Evolutionary conservation across 306 rosid species (phyloP), one percentile per base, ranked within the genome.

Genomic region (Begonia masoniana): DNA sequence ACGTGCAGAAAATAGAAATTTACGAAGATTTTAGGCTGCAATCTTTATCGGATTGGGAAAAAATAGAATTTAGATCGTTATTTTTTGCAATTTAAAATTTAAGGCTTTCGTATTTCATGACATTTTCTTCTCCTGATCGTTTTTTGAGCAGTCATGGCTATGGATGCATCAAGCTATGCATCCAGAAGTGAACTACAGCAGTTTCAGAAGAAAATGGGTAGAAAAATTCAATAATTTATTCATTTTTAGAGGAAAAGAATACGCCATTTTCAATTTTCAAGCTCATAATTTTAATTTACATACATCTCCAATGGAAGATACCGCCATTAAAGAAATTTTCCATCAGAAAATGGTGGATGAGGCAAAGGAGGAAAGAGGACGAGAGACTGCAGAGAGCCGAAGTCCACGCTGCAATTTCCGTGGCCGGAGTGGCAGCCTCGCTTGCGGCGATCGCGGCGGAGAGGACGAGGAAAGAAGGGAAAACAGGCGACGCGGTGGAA

Each of bases 121-220:
- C 24, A 3, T 63, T 43, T 0, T 15, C 4, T 58, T 9, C 46
- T 43, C 7, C 47, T 19, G 12, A 15, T 55, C 63, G 57, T 17
- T 65, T 42, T 12, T 52, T 52, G 39, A 31, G 39, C 75, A 92
- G 95, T 86, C 99, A 12, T 86, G 87, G 87, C 77, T 92, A 75
- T 77, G 96, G 88, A 86, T 83, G 93, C 99, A 92, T 53, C 99
- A 86, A 81, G 99, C 99, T 0, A 92, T 92, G 96, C 99, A 92
- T 62, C 99, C 99, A 13, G 96, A 92, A 62, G 57, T 92, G 68
- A 86, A 92, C 68, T 92, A 86, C 84, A 60, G 88, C 68, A 71
- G 72, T 74, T 81, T 83, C 67, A 35, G 69, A 47, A 92, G 83
- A 79, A 86, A 80, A 83, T 86, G 96, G 99, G 96, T 86, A 59